Base-by-base conservation (phyloP, 2,329 filamentous ascomycete species). In the Emydomyces testavorans region DNA sequence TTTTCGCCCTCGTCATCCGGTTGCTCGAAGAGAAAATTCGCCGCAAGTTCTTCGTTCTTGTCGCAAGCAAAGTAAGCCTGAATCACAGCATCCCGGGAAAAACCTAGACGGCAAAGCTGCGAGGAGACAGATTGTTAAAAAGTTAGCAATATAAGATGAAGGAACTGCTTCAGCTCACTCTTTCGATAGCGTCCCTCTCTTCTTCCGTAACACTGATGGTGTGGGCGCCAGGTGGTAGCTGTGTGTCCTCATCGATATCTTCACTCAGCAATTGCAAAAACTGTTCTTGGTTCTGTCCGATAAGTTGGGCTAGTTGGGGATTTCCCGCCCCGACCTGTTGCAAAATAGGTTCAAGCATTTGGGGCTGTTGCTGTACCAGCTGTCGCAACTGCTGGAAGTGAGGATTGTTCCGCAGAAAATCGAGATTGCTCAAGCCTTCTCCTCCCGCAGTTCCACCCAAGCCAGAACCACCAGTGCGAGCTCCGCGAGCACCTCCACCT, bases 51-150 rank as follows among this genome's bases (percentile, higher is more conserved):
- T 70, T 98, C 92, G 66, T 98, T 96, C 78, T 96, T 98, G 69
- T 98, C 92, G 67, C 92, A 98, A 28, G 92, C 92, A 64, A 98
- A 98, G 71, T 96, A 98, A 21, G 92, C 92, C 70, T 98, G 90
- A 57, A 96, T 94, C 44, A 92, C 92, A 58, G 88, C 79, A 58
- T 96, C 88, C 51, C 89, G 82, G 59, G 90, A 81, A 65, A 98
- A 98, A 29, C 92, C 92, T 37, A 98, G 80, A 54, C 85, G 83
- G 70, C 87, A 94, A 62, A 98, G 75, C 85, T 94, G 18, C 53
- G 36, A 48, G 31, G 37, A 41, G 20, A 4, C 7, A 31, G 16
- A 26, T 7, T 11, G 31, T 43, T 45, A 28, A 16, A 46, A 15
- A 43, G 11, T 10, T 16, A 6, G 20, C 16, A 3, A 20, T 24